Conservation (phyloP, 768 basidiomycete genomes). For the Lactifluus volemus region DNA sequence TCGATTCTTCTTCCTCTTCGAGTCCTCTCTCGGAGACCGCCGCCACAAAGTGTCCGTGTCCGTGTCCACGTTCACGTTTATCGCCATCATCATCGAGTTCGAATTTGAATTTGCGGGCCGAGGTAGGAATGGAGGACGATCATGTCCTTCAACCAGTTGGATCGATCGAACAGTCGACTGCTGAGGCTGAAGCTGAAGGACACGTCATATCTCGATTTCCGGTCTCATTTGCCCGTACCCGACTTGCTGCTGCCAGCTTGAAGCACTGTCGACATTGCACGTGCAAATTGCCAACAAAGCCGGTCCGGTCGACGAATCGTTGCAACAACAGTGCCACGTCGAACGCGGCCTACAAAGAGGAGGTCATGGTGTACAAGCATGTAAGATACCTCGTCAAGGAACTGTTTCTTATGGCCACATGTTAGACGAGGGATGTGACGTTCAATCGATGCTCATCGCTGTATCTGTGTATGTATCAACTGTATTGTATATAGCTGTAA, state of each 20-base stretch:
- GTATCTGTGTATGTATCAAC: neutral
- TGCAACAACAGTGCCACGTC: neutral
- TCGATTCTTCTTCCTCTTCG: neutral
- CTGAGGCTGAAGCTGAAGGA: neutral
- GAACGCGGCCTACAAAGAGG: neutral
- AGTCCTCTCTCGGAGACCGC: neutral
- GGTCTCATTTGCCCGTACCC: conserved; percentile 2
- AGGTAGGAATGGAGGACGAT: neutral
- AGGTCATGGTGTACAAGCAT: neutral
- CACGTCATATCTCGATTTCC: conserved; percentile 12
- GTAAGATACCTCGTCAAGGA: neutral
- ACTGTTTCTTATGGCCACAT: neutral
- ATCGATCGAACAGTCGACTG: neutral
- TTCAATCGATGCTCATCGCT: too few relatives aligned
- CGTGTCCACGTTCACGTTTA: neutral
- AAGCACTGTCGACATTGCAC: conserved; percentile 1
- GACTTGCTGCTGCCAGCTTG: neutral
- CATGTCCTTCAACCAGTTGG: neutral
- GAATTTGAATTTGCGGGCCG: neutral
- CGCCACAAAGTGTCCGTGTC: neutral
- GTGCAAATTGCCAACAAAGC: neutral
- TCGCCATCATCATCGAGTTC: neutral
- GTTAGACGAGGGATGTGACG: neutral
- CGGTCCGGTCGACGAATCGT: neutral
- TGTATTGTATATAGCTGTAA: too few relatives aligned